Percentiles rank a stretch among this genome's conserved stretches.
Evolutionary conservation across 352 stramenopile genomes (phyloP).

Genomic region (Porosira glacialis): DNA sequence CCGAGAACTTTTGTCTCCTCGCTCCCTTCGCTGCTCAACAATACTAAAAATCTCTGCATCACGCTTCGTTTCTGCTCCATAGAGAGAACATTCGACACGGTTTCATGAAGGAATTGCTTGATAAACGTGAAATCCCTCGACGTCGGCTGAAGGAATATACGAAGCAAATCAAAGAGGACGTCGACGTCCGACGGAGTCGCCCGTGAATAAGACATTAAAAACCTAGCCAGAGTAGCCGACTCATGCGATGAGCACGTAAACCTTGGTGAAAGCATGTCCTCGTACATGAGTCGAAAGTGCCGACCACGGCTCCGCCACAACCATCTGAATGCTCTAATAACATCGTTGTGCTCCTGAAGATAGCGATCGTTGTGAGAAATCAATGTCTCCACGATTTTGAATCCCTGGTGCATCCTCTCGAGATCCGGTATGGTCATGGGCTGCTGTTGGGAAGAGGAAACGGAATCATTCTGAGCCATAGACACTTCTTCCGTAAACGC

Average conservation of each 20-base stretch:
- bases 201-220: constrained; percentile 91
- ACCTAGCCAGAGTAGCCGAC: constrained; percentile 90
- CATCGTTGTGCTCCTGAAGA: constrained; percentile 84
- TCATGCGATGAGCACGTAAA: constrained; percentile 96
- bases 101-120: constrained; percentile 82
- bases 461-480: too few species aligned
- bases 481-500: constrained; percentile 46
- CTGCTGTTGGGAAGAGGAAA: constrained; percentile 6
- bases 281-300: constrained; percentile 79
- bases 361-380: constrained; percentile 86
- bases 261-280: constrained; percentile 78
- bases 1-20: constrained; percentile 88
- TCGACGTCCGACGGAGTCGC: constrained; percentile 88
- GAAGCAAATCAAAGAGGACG: constrained; percentile 93
- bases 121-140: constrained; percentile 94
- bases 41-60: constrained; percentile 42
- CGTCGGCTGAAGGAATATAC: constrained; percentile 52
- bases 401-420: constrained; percentile 92
- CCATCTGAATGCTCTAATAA: constrained; percentile 91
- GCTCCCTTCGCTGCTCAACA: constrained; percentile 71
- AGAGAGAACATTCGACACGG: constrained; percentile 51
- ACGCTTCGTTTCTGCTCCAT: constrained; percentile 49
- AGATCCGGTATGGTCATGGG: constrained; percentile 83
- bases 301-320: constrained; percentile 87
- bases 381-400: constrained; percentile 88